Evolutionary conservation across 352 stramenopile genomes (phyloP), one percentile per base, ranked within the genome.

Genomic region (Pelagophyceae sp.): DNA sequence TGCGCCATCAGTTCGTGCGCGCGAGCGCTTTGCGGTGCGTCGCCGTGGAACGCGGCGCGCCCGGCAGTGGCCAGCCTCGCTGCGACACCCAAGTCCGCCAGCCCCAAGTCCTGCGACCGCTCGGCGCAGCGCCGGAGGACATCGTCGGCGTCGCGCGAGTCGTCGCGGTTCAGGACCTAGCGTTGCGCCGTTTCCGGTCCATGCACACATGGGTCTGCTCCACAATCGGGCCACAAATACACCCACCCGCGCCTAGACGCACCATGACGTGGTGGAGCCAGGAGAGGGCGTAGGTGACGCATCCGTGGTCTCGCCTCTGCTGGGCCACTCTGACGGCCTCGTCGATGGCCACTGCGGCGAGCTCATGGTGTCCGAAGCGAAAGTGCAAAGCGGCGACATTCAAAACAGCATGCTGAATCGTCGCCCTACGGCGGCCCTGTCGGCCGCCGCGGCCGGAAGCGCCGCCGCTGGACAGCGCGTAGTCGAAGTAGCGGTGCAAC

Each of bases 291-390:
- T 93, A 93, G 1, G 89, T 89, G 31, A 93, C 89, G 50, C 90
- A 94, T 0, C 91, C 82, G 78, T 93, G 89, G 79, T 94, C 90
- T 31, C 89, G 88, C 63, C 93, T 85, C 60, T 93, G 87, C 75
- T 94, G 89, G 3, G 89, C 87, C 17, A 93, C 85, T 23, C 88
- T 87, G 65, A 94, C 91, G 0, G 89, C 84, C 77, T 94, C 90
- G 58, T 93, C 85, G n/a, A 93, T 86, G 38, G 82, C 88, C 76
- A 92, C 85, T 67, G 90, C 80, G 23, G 89, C 88, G 0, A 83
- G 82, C 35, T 80, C 60, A 60, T 86, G 87, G 61, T 90, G 85
- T 40, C 90, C 83, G 32, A 94, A 93, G 63, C 83, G 33, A 45
- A 92, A 88, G 64, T 94, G 87, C 11, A 94, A 75, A 0, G 86